phyloP scores from a whole-genome alignment of 495 filamentous ascomycete genomes.

The Cercophora sp. region DNA sequence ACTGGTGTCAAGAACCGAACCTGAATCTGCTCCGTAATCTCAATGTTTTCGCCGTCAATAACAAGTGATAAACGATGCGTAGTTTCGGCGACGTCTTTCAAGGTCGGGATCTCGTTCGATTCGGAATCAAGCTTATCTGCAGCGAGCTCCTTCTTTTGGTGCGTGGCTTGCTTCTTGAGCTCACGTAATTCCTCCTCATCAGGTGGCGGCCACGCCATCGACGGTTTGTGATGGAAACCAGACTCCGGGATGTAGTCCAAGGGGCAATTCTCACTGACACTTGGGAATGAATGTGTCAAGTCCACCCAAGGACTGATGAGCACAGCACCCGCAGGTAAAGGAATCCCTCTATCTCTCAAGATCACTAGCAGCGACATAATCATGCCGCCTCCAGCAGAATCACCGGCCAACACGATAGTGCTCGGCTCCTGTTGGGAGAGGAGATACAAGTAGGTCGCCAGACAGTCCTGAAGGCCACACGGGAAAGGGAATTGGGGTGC shows the following conservation, averaged over 20 bases:
- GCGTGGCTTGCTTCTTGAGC: constrained; percentile 33
- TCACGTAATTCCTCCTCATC: constrained; percentile 62
- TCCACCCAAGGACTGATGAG: constrained; percentile 93
- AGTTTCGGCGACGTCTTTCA: constrained; percentile 32
- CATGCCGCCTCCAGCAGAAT: constrained; percentile 90
- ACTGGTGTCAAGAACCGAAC: constrained; percentile 24
- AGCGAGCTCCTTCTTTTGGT: constrained; percentile 21
- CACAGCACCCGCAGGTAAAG: constrained; percentile 83
- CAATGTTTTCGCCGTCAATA: constrained; percentile 64
- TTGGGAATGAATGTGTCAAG: constrained; percentile 90
- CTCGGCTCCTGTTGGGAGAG: constrained; percentile 67
- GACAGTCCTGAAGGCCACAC: constrained; percentile 81
- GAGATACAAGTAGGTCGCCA: constrained; percentile 82
- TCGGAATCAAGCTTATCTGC: constrained; percentile 1
- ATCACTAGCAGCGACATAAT: constrained; percentile 73
- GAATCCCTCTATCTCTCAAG: constrained; percentile 73
- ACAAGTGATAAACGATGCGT: constrained; percentile 54
- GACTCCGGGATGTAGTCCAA: constrained; percentile 82
- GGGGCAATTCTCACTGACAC: constrained; percentile 66
- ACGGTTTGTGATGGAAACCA: constrained; percentile 84
- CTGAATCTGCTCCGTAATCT: constrained; percentile 89
- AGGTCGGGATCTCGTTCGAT: constrained; percentile 16
- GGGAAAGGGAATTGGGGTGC: constrained; percentile 95
- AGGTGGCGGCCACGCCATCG: constrained; percentile 83
- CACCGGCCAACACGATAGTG: constrained; percentile 78